These are phyloP conservation scores for Melastoma candidum DNA, from an alignment of 441 rosid genomes.

Conservation along the genomic window DNA sequence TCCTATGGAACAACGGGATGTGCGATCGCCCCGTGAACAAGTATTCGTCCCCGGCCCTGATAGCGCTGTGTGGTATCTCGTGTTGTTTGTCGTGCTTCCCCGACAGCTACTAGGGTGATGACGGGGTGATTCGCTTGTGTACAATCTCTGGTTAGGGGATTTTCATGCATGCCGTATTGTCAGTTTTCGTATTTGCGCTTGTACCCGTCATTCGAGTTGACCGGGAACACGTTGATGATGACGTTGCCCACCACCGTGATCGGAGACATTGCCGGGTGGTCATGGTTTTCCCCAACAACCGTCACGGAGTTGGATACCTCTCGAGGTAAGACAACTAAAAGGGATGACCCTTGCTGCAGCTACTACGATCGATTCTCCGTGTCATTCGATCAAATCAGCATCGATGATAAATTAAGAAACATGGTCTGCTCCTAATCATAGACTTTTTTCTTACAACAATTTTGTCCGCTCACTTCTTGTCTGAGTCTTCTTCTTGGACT, in stretches of 20 bases:
- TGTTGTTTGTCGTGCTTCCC: conserved; percentile 71
- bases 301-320: conserved; percentile 87
- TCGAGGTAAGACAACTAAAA: background rate
- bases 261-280: conserved; percentile 64
- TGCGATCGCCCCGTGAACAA: conserved; percentile 39
- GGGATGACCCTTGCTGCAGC: too few species aligned
- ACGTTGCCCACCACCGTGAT: conserved; percentile 52
- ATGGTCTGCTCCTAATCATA: too few species aligned
- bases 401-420: too few species aligned
- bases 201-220: conserved; percentile 47
- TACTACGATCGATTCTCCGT: too few species aligned
- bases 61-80: conserved; percentile 44
- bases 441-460: too few species aligned
- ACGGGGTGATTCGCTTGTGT: conserved; percentile 39
- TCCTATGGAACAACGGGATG: conserved; percentile 59
- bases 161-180: conserved; percentile 54
- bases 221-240: conserved; percentile 43
- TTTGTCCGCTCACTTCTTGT: background rate
- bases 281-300: conserved; percentile 55
- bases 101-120: conserved; percentile 51
- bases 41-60: conserved; percentile 41
- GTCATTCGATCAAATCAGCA: too few species aligned
- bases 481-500: conserved; percentile 29
- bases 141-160: conserved; percentile 46
- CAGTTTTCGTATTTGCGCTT: conserved; percentile 54